Evolutionary conservation across 495 filamentous ascomycete species (phyloP).

Genomic region (Staphylotrichum longicolle): DNA sequence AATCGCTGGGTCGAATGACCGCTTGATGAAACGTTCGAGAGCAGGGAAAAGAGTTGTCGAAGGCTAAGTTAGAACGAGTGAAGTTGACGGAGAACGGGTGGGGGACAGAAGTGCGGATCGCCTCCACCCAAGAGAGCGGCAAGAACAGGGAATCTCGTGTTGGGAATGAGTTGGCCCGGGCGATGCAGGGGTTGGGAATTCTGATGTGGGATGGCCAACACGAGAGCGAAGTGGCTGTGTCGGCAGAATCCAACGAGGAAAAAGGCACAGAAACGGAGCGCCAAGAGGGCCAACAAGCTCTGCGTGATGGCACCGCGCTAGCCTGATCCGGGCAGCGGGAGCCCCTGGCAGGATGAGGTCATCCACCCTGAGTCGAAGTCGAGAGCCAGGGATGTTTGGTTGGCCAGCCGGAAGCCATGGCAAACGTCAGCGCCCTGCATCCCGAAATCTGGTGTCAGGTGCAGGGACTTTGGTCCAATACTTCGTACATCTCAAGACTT

Average conservation of each 20-base stretch:
- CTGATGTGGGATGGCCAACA: conserved; percentile 10
- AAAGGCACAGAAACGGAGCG: conserved; percentile 7
- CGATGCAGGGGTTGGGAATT: conserved; percentile 8
- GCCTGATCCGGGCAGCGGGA: neutral
- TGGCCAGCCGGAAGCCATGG: neutral
- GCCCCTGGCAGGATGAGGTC: conserved; percentile 2
- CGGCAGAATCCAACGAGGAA: conserved; percentile 2
- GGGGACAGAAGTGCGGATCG: neutral
- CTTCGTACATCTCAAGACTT: too few relatives aligned
- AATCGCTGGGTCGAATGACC: neutral
- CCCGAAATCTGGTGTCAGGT: too few relatives aligned
- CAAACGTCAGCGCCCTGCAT: neutral
- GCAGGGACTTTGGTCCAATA: too few relatives aligned
- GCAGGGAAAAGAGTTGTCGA: neutral
- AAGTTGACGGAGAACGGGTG: conserved; percentile 5
- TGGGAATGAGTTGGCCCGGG: conserved; percentile 8
- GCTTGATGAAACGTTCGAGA: neutral
- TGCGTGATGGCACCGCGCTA: neutral
- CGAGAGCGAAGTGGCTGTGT: conserved; percentile 11
- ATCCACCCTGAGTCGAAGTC: neutral
- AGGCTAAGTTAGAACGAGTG: conserved; percentile 9
- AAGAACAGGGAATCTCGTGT: conserved; percentile 16
- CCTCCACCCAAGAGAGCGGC: neutral
- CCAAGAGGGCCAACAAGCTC: neutral
- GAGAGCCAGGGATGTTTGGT: neutral